Base-by-base conservation (phyloP, 495 filamentous ascomycete genomes). In the Penicillium nucicola region DNA sequence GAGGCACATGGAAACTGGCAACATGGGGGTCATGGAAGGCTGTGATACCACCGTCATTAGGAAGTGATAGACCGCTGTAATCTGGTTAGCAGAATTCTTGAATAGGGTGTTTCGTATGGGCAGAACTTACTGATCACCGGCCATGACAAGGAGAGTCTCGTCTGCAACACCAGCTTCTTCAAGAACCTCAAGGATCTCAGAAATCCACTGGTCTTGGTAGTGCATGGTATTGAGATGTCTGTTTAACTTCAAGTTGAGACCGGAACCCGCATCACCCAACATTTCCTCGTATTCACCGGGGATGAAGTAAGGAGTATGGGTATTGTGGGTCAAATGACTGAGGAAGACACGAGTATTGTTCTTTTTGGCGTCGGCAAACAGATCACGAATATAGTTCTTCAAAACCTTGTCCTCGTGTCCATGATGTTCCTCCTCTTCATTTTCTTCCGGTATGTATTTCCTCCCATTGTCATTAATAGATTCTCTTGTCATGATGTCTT, bases 111-210 rank as follows among this genome's bases (percentile, higher is more conserved):
- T 1, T 23, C 4, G 14, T 5, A 2, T 28, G 12, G 8, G 17
- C 9, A 14, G 5, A 32, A 60, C 67, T 59, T 69, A 72, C 69
- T 76, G 72, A 42, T 76, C 71, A 42, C 72, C 72, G 22, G 70
- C 60, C 50, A 75, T 64, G 10, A 75, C 65, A 11, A 76, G 53
- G 20, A 76, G 55, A 11, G 71, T 76, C 56, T 76, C 65, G 22
- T 75, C 56, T 10, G 67, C 62, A 7, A 75, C 65, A 15, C 64
- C 70, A 8, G 58, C 51, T 7, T 74, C 64, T 23, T 75, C 61
- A 12, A 76, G 46, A 14, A 74, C 33, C 0, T 66, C 40, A n/a
- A 75, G 52, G 14, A 71, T 63, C 18, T 65, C 60, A 2, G 48
- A 45, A 13, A 76, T 40, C 72, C 72, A 76, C 11, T 55, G 35